These are phyloP conservation scores for Mucor plumbeus DNA, from an alignment of 371 early-diverging fungal genomes.

Conservation along the genomic window DNA sequence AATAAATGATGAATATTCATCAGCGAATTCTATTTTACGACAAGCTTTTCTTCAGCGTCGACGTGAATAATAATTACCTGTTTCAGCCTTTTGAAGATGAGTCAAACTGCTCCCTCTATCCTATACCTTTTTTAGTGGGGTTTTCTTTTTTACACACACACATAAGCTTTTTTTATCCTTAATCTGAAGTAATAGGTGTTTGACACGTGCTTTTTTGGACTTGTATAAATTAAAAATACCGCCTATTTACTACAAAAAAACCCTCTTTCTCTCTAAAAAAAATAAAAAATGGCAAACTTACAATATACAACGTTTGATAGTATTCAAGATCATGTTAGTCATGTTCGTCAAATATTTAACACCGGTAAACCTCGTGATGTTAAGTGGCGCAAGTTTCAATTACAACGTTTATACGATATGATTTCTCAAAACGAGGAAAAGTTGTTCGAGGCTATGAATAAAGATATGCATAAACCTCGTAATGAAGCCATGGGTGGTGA, in stretches of 20 bases:
- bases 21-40: constrained; percentile 22
- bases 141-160: constrained; percentile 2
- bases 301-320: constrained; percentile 38
- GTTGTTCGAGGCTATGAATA: constrained; percentile 62
- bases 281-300: neutral
- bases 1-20: constrained; percentile 13
- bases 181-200: neutral
- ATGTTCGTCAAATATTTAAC: constrained; percentile 39
- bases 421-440: constrained; percentile 70
- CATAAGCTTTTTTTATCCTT: constrained; percentile 8
- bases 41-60: constrained; percentile 36
- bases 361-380: constrained; percentile 56
- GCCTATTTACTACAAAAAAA: neutral
- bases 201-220: constrained; percentile 6
- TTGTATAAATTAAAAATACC: constrained; percentile 4
- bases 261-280: neutral
- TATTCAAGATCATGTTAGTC: constrained; percentile 44
- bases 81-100: constrained; percentile 1
- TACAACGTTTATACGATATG: constrained; percentile 67
- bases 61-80: neutral
- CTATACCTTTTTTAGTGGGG: neutral
- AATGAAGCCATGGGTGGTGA: constrained; percentile 66
- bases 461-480: constrained; percentile 72
- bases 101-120: constrained; percentile 1
- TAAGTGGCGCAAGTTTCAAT: constrained; percentile 70